phyloP scores from a whole-genome alignment of 2,329 filamentous ascomycete genomes.

The Monosporascus cannonballus region DNA sequence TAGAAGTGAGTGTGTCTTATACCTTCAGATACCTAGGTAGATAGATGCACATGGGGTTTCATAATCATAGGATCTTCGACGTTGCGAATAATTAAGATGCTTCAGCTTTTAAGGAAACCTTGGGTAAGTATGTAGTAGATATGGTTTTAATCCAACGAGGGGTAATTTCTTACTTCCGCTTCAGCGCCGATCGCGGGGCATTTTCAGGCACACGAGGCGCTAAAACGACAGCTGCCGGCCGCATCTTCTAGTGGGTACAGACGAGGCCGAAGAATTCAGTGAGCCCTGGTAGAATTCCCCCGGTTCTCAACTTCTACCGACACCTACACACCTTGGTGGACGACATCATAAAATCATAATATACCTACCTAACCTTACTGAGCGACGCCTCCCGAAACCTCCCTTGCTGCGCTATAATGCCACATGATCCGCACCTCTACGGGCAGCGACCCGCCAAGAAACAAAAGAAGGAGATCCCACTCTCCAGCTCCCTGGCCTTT shows the following conservation, averaged over 20 bases:
- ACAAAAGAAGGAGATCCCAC: constrained; percentile 61
- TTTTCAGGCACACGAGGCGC: constrained; percentile 4
- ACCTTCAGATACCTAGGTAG: not conserved
- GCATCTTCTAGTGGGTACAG: not conserved
- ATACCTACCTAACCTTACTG: not conserved
- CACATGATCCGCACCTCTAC: constrained; percentile 68
- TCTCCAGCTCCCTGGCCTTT: constrained; percentile 74
- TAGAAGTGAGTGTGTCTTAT: no score
- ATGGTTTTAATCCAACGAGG: constrained; percentile 9
- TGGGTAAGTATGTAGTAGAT: not conserved
- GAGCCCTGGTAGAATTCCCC: not conserved
- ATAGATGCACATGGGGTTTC: not conserved
- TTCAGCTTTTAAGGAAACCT: no score
- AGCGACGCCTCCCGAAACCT: no score
- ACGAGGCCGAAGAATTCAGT: no score
- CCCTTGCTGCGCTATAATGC: constrained; percentile 33
- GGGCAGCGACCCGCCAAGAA: constrained; percentile 67
- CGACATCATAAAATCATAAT: not conserved
- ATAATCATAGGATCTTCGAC: not conserved
- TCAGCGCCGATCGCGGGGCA: constrained; percentile 24
- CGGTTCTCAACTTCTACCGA: not conserved
- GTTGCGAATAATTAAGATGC: no score
- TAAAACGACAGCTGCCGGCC: constrained; percentile 6
- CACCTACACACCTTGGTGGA: not conserved
- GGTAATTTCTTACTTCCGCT: constrained; percentile 7